Base-by-base conservation (phyloP, 176 grass and related monocot genomes). In the Chrysopogon serrulatus region DNA sequence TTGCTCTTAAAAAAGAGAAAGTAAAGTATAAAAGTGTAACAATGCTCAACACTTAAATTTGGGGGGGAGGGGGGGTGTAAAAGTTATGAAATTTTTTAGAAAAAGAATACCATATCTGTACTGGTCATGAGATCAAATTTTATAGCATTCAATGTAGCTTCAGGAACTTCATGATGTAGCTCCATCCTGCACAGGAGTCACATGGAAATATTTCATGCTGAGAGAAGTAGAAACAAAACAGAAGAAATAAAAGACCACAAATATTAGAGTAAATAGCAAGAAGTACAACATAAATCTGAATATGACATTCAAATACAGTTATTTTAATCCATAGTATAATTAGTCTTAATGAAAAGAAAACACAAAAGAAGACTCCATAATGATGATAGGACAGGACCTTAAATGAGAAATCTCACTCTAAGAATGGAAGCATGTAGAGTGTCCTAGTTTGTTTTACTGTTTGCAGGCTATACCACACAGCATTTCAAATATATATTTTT, bases 61-160 rank as follows among this genome's bases (percentile, higher is more conserved):
- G 14, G 15, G 1, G 21, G 19, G 24, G 9, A 1, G 32, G 19
- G 24, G 9, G 2, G 32, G 34, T 32, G 31, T 36, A 34, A 21
- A 51, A 34, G 36, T 30, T 64, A 44, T 80, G 57, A 74, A 15
- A 77, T 31, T n/a, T n/a, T n/a, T n/a, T 77, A 62, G 60, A 75
- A 77, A 36, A 26, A 59, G 13, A 26, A 93, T 94, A 98, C 96
- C 47, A 98, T 95, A 24, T 98, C 96, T 71, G 24, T 51, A 83
- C 62, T 76, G 57, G 66, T 86, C 96, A 98, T 88, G 44, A 98
- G 80, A 34, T 85, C 89, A 83, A 95, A 98, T 42, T 83, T 69
- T 54, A 98, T 65, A 60, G 88, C 83, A 19, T 75, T 93, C 40
- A 98, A 65, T 35, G 54, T 60, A 35, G 83, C 93, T 11, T 18